Evolutionary conservation across 768 basidiomycete species (phyloP).

Genomic region (Agrocybe pediades): DNA sequence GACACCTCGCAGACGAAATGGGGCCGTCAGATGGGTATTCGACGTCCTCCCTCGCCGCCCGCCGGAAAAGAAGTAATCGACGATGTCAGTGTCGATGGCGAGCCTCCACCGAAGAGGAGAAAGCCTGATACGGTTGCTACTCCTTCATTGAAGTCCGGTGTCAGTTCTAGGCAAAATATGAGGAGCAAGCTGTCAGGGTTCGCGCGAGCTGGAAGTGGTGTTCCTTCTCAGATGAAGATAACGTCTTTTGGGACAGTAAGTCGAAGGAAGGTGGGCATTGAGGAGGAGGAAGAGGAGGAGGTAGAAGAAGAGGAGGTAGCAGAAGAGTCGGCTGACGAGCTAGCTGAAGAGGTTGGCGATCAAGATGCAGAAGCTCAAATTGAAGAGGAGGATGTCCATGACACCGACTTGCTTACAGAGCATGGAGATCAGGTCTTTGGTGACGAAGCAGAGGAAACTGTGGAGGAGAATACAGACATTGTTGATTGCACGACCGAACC

Average conservation of each 20-base stretch:
- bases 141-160: slow-evolving; percentile 5
- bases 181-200: slow-evolving; percentile 53
- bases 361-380: not conserved
- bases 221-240: slow-evolving; percentile 16
- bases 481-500: too few relatives aligned
- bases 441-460: too few relatives aligned
- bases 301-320: not conserved
- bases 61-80: not conserved
- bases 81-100: slow-evolving; percentile 1
- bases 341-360: not conserved
- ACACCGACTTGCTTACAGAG: too few relatives aligned
- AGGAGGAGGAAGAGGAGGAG: slow-evolving; percentile 22
- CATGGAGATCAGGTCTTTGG: too few relatives aligned
- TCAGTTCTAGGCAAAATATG: slow-evolving; percentile 32
- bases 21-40: slow-evolving; percentile 30
- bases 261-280: slow-evolving; percentile 17
- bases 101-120: slow-evolving; percentile 37
- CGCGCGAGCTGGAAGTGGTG: slow-evolving; percentile 49
- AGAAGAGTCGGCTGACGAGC: not conserved
- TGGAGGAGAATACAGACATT: too few relatives aligned
- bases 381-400: not conserved
- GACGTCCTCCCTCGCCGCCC: not conserved
- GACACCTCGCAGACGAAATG: slow-evolving; percentile 25
- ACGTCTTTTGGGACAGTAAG: not conserved
- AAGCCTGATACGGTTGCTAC: slow-evolving; percentile 16